A percentile compares a stretch with the other conserved stretches of the same genome.
These are phyloP conservation scores for Candolleomyces eurysporus DNA, from an alignment of 768 basidiomycete genomes.

Conservation along the genomic window DNA sequence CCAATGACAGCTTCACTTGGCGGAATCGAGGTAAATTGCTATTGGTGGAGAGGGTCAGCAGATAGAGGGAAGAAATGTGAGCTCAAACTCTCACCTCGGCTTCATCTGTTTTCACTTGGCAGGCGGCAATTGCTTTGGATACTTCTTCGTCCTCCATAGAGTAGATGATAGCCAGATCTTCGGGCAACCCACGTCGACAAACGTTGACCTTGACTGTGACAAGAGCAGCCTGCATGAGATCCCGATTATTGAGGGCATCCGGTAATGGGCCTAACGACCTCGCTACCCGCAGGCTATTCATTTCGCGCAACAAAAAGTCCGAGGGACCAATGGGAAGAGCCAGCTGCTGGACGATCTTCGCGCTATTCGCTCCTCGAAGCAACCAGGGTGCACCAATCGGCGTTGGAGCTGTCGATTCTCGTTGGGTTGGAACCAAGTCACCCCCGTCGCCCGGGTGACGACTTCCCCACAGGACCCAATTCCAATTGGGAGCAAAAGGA, in stretches of 20 bases:
- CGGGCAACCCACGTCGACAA: conserved; percentile 66
- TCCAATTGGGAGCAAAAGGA: conserved; percentile 82
- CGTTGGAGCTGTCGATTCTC: conserved; percentile 33
- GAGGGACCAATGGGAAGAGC: conserved; percentile 38
- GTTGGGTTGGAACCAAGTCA: conserved; percentile 57
- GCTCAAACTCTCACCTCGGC: conserved; percentile 26
- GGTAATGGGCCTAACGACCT: conserved; percentile 44
- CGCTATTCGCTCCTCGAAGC: conserved; percentile 54
- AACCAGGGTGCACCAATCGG: conserved; percentile 57
- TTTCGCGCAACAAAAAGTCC: conserved; percentile 44
- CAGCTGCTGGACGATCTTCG: conserved; percentile 42
- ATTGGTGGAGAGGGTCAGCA: conserved; percentile 18
- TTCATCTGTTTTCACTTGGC: conserved; percentile 22
- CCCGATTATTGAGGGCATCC: conserved; percentile 30
- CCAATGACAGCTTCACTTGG: conserved; percentile 59
- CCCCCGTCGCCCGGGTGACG: conserved; percentile 12
- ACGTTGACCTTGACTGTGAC: conserved; percentile 65
- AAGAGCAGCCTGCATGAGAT: conserved; percentile 59
- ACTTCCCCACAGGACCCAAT: conserved; percentile 54
- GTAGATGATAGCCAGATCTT: conserved; percentile 76
- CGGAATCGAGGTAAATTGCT: conserved; percentile 24
- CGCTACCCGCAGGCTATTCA: conserved; percentile 61
- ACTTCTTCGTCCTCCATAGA: conserved; percentile 53
- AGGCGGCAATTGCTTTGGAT: conserved; percentile 24
- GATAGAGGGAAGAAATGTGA: conserved; percentile 6